Base-by-base conservation (phyloP, 371 early-diverging fungal species). In the Mucor lusitanicus region DNA sequence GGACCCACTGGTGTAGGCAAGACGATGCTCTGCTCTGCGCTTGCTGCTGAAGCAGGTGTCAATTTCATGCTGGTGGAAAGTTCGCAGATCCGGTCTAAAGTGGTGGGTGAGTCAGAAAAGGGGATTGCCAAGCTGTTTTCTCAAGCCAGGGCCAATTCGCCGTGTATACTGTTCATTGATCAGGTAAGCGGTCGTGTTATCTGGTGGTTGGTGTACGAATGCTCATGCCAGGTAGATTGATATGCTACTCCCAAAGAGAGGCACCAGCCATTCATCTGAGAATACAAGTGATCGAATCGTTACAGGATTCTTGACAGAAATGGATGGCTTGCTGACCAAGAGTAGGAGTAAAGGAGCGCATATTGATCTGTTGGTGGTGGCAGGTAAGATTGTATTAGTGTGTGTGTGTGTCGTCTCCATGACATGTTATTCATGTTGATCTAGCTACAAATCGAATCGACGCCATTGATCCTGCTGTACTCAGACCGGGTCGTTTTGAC, bases 1-100 rank as follows among this genome's bases (percentile, higher is more conserved):
- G 99, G 99, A 3, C 99, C 99, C 8, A 99, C 99, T 3, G 99
- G 99, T 11, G 98, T 98, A 62, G 99, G 99, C 61, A 99, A 99
- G 81, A 99, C 99, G 0, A 86, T 94, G 89, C 80, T 99, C 2
- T 98, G 99, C 44, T 91, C 92, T 74, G 99, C 99, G 0, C 79
- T 99, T 33, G 97, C 99, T 0, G 89, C 91, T 17, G 96, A 95
- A 46, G 72, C 84, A 3, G 88, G 88, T 3, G 85, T 92, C 63
- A 93, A 92, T 55, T 88, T 88, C 63, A 90, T 93, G 80, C 81
- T 90, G 59, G 90, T 91, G 1, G 92, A 92, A 73, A 86, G 90
- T 25, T 86, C 92, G 7, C 91, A 92, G 74, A 75, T 94, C 32
- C 82, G 92, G 44, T 94, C 94, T 40, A 93, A 91, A 70, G 73